These are phyloP conservation scores for Coriaria nepalensis DNA, from an alignment of 306 rosid species.

Conservation along the genomic window DNA sequence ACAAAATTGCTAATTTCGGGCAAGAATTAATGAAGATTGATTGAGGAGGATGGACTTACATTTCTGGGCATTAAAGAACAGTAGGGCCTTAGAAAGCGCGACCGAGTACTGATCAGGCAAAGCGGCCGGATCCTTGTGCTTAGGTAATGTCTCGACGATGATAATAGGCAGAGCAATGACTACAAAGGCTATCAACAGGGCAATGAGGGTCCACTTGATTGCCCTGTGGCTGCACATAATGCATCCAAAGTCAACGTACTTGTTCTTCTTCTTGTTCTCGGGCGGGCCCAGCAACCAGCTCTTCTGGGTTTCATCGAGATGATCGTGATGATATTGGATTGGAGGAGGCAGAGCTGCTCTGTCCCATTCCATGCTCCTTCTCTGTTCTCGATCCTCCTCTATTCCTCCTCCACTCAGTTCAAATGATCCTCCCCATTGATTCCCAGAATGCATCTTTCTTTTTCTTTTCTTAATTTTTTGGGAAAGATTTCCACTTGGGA, in stretches of 20 bases:
- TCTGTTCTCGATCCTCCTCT: not conserved
- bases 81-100: slow-evolving; percentile 43
- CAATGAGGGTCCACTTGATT: slow-evolving; percentile 24
- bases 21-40: not conserved
- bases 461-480: not conserved
- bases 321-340: not conserved
- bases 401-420: slow-evolving; percentile 17
- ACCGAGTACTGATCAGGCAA: slow-evolving; percentile 42
- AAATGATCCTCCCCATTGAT: slow-evolving; percentile 53
- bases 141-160: slow-evolving; percentile 25
- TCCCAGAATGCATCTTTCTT: slow-evolving; percentile 29
- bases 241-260: slow-evolving; percentile 54
- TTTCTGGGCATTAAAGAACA: slow-evolving; percentile 59
- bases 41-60: slow-evolving; percentile 18
- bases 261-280: slow-evolving; percentile 20
- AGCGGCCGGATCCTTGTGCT: slow-evolving; percentile 12
- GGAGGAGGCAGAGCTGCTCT: slow-evolving; percentile 26
- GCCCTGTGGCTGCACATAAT: slow-evolving; percentile 26
- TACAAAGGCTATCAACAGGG: slow-evolving; percentile 22
- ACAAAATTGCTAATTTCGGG: not conserved
- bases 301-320: slow-evolving; percentile 29
- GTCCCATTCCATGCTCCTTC: slow-evolving; percentile 25
- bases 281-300: slow-evolving; percentile 37
- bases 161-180: slow-evolving; percentile 44
- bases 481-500: no score